Evolutionary conservation across 129 eudicot species (phyloP), one percentile per base, ranked within the genome.

Genomic region (Flaveria bidentis): DNA sequence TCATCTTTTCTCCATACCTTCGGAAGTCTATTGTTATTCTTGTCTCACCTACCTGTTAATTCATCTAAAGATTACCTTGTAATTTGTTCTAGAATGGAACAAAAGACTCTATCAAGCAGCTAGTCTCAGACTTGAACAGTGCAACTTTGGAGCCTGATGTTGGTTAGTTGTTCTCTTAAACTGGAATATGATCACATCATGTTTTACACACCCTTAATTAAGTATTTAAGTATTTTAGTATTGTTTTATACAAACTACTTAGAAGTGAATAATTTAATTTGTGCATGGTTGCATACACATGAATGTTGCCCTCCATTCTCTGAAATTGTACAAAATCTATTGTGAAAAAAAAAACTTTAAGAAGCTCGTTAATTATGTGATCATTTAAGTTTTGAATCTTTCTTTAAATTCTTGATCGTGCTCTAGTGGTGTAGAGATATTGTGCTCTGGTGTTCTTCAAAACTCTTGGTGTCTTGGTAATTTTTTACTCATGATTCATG

Each of bases 71-170:
- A 70, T 49, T 26, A 16, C 75, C 73, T 25, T 81, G 42, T 55
- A 72, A 42, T 52, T n/a, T 67, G 33, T 44, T 81, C 16, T 82
- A 95, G 96, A 95, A 91, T 82, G 99, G 99, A 75, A 89, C 97
- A 76, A 95, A 86, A 81, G 99, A 95, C 50, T 89, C 99, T 58
- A 95, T 91, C 73, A 87, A 84, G 84, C 91, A 95, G 89, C 99
- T 95, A 67, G 92, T 95, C 45, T 81, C 97, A 22, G 98, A 94
- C 80, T 83, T 94, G 79, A 94, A 94, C 90, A 91, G 88, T 76
- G 96, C 96, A 79, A 88, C 82, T 56, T 80, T 94, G 91, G 98
- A 91, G 87, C 72, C 90, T 81, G 98, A 94, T 86, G 98, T 94
- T 81, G 98, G 98, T 94, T 81, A 89, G 97, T 75, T 78, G 14